Percentiles rank a stretch among this genome's conserved stretches.
phyloP scores from a whole-genome alignment of 1,284 basidiomycete genomes.

The Microbotryum saponariae region DNA sequence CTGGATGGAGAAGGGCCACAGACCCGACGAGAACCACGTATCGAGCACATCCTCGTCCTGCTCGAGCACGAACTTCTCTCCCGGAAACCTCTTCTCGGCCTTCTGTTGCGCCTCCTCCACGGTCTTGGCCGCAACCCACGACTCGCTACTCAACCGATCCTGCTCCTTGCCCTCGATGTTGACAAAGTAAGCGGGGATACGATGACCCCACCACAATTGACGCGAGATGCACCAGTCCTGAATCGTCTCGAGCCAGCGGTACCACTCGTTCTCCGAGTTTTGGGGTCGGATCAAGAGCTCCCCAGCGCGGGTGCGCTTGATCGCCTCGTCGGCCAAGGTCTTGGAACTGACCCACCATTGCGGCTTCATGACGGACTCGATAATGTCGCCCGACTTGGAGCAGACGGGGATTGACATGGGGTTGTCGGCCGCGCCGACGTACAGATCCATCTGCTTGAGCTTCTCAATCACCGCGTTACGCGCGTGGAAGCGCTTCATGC shows the following conservation, averaged over 20 bases:
- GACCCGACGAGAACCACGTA: constrained; percentile 97
- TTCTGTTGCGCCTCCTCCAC: constrained; percentile 71
- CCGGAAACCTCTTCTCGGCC: constrained; percentile 64
- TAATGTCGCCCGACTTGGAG: constrained; percentile 89
- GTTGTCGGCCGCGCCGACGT: constrained; percentile 88
- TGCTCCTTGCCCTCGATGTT: constrained; percentile 69
- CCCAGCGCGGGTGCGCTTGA: constrained; percentile 79
- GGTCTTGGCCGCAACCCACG: constrained; percentile 86
- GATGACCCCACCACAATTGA: constrained; percentile 99
- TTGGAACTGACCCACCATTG: constrained; percentile 99
- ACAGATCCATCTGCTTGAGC: constrained; percentile 78
- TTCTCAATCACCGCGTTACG: constrained; percentile 75
- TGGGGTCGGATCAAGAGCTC: constrained; percentile 78
- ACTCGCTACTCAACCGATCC: constrained; percentile 60
- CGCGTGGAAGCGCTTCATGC: constrained; percentile 95
- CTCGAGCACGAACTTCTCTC: constrained; percentile 65
- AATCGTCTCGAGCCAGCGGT: constrained; percentile 88
- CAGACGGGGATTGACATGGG: constrained; percentile 91
- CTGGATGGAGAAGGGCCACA: constrained; percentile 97
- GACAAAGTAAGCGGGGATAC: constrained; percentile 91
- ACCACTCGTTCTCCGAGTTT: constrained; percentile 88
- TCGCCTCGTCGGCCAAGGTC: constrained; percentile 80
- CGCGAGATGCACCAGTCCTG: constrained; percentile 99
- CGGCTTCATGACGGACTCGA: constrained; percentile 92
- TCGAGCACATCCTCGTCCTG: constrained; percentile 98